Evolutionary conservation across 129 eudicot species (phyloP).

Genomic region (Chrysanthemum lavandulifolium): DNA sequence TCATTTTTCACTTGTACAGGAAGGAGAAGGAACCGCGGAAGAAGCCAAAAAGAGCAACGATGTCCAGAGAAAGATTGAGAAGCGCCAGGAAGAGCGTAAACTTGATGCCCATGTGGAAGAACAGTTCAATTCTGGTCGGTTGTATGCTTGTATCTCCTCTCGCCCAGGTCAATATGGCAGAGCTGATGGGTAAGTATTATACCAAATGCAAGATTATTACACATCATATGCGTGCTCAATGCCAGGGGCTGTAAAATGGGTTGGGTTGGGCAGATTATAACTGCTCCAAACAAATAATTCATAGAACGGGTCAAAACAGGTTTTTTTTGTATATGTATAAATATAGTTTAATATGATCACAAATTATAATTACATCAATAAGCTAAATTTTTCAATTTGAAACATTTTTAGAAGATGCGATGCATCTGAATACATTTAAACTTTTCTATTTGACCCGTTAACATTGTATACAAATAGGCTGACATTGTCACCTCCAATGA

Average conservation of each 20-base stretch:
- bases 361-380: too few relatives aligned
- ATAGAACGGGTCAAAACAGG: background rate
- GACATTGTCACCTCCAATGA: too few relatives aligned
- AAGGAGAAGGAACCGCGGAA: slow-evolving; percentile 30
- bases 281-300: background rate
- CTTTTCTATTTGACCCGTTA: too few relatives aligned
- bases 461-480: too few relatives aligned
- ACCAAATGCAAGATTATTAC: background rate
- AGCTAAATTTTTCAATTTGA: too few relatives aligned
- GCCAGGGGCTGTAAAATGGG: background rate
- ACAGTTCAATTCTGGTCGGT: slow-evolving; percentile 22
- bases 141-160: slow-evolving; percentile 26
- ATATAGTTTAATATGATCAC: too few relatives aligned
- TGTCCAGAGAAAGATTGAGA: slow-evolving; percentile 30
- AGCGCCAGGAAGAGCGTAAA: slow-evolving; percentile 26
- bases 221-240: background rate
- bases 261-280: background rate
- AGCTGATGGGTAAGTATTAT: slow-evolving; percentile 27
- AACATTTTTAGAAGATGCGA: too few relatives aligned
- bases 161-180: slow-evolving; percentile 32
- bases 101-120: slow-evolving; percentile 33
- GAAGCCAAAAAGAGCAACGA: slow-evolving; percentile 28
- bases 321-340: too few relatives aligned
- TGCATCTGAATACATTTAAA: too few relatives aligned
- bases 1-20: slow-evolving; percentile 16